A percentile compares a stretch with the other conserved stretches of the same genome.
Conservation (phyloP, 2,329 filamentous ascomycete species). For the Arthrobotrys sinensis region DNA sequence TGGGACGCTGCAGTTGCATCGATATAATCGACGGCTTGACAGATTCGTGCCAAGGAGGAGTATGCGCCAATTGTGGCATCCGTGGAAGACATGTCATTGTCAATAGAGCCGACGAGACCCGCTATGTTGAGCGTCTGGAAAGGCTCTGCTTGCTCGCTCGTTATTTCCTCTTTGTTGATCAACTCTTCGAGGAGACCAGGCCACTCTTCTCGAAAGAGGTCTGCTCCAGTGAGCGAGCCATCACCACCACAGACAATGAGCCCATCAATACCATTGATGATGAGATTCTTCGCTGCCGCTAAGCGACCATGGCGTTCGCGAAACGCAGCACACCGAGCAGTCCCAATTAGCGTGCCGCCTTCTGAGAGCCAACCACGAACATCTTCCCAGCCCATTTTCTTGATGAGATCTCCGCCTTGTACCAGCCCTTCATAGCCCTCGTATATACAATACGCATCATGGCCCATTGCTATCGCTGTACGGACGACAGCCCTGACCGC, state of each 20-base stretch:
- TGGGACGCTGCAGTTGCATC: constrained; percentile 95
- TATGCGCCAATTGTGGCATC: constrained; percentile 98
- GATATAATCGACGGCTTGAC: constrained; percentile 95
- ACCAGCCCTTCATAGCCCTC: constrained; percentile 98
- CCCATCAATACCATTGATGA: constrained; percentile 92
- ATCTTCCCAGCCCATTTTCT: constrained; percentile 89
- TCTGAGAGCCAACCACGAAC: constrained; percentile 94
- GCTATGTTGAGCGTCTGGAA: constrained; percentile 95
- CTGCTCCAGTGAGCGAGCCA: constrained; percentile 93
- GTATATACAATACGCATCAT: constrained; percentile 85
- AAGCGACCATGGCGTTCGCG: constrained; percentile 88
- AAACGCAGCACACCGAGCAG: constrained; percentile 92
- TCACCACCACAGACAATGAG: constrained; percentile 98
- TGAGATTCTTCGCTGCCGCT: constrained; percentile 92
- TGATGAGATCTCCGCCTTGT: constrained; percentile 88
- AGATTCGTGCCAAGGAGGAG: constrained; percentile 91
- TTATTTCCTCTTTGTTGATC: constrained; percentile 80
- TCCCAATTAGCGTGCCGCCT: constrained; percentile 95
- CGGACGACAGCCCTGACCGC: constrained; percentile 91
- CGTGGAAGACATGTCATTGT: constrained; percentile 97
- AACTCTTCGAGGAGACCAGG: constrained; percentile 88
- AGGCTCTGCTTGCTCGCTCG: constrained; percentile 78
- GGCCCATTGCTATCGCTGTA: constrained; percentile 87
- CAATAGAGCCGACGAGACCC: constrained; percentile 94
- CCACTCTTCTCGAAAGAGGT: constrained; percentile 94